A percentile compares a stretch with the other conserved stretches of the same genome.
Conservation (phyloP, 257 asterid species). For the Ophiorrhiza pumila region DNA sequence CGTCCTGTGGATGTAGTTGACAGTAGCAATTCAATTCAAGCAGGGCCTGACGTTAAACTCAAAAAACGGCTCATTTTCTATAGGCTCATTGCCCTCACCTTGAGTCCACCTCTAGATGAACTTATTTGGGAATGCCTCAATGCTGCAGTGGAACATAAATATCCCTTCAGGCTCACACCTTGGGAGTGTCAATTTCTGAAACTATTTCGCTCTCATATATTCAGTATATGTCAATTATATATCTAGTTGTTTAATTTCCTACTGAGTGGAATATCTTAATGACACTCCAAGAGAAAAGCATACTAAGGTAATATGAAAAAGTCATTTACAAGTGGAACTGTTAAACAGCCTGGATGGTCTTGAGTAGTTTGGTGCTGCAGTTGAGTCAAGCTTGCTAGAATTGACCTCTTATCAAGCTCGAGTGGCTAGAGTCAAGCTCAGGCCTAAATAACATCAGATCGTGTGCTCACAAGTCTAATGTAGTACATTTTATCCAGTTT, state of each 20-base stretch:
- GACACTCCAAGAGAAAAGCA: too few relatives aligned
- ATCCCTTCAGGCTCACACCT: neutral
- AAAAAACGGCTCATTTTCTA: neutral
- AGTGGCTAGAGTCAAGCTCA: neutral
- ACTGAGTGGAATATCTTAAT: neutral
- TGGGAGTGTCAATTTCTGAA: neutral
- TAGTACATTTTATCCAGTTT: too few relatives aligned
- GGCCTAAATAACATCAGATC: neutral
- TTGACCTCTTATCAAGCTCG: neutral
- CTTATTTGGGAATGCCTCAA: neutral
- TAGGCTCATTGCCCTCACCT: too few relatives aligned
- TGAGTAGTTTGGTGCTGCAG: neutral
- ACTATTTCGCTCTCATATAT: too few relatives aligned
- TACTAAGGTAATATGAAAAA: too few relatives aligned
- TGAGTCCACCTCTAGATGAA: neutral
- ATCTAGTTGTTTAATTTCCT: neutral
- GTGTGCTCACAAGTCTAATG: neutral
- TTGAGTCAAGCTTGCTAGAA: neutral
- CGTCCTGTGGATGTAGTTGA: neutral
- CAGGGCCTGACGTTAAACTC: neutral
- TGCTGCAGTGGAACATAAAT: too few relatives aligned
- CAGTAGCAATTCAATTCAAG: neutral
- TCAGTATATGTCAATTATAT: too few relatives aligned
- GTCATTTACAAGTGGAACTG: neutral
- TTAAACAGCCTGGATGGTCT: neutral